A percentile compares a stretch with the other conserved stretches of the same genome.
Evolutionary conservation across 768 basidiomycete genomes (phyloP).

Genomic region (Ramaria rubella): DNA sequence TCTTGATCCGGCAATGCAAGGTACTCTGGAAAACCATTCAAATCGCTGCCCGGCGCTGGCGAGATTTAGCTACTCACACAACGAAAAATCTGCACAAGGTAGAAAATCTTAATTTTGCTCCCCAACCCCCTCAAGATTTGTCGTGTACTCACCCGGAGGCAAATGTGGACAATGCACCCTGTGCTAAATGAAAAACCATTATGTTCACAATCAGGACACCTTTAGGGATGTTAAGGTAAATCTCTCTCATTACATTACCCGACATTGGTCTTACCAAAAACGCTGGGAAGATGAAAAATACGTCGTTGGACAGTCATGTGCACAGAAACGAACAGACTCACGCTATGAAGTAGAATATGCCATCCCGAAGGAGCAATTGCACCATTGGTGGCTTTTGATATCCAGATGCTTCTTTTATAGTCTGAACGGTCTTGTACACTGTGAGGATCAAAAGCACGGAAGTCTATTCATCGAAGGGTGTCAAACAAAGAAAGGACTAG

Average conservation of each 20-base stretch:
- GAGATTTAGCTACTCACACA: not conserved
- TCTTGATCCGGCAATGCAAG: conserved; percentile 1
- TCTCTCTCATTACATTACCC: not conserved
- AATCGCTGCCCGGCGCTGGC: too few relatives aligned
- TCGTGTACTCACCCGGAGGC: conserved; percentile 1
- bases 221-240: not conserved
- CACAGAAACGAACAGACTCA: not conserved
- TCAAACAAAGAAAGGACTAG: not conserved
- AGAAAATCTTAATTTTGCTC: too few relatives aligned
- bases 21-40: not conserved
- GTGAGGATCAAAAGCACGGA: conserved; percentile 3
- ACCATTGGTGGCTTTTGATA: conserved; percentile 1
- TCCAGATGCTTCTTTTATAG: not conserved
- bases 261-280: not conserved
- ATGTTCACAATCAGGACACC: conserved; percentile 1
- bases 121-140: too few relatives aligned
- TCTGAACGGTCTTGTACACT: not conserved
- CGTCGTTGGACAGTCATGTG: not conserved
- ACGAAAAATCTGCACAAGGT: conserved; percentile 4
- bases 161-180: not conserved
- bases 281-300: not conserved
- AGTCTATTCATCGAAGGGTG: not conserved
- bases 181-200: not conserved
- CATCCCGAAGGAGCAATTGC: not conserved
- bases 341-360: conserved; percentile 6